phyloP scores from a whole-genome alignment of 768 basidiomycete species.

The Tulasnella sp. region DNA sequence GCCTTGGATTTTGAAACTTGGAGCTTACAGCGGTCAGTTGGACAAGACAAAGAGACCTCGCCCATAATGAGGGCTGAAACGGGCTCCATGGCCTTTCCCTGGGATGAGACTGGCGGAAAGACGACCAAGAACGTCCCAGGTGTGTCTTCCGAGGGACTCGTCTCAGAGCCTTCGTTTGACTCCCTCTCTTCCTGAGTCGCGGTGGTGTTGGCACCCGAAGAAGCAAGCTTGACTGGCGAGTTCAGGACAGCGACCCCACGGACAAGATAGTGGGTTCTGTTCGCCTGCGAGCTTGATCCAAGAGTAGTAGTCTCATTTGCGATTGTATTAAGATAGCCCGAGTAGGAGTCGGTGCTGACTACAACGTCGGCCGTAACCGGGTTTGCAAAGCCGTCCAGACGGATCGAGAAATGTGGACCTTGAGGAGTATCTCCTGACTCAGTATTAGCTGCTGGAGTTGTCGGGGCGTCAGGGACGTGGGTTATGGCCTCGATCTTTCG shows the following conservation, averaged over 20 bases:
- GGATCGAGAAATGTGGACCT: conserved; percentile 11
- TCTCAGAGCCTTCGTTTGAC: conserved; percentile 24
- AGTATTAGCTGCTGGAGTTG: background rate
- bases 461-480: background rate
- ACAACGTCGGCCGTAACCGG: conserved; percentile 21
- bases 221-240: conserved; percentile 32
- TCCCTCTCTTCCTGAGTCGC: background rate
- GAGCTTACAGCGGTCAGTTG: conserved; percentile 60
- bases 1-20: background rate
- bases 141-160: conserved; percentile 28
- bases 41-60: conserved; percentile 64
- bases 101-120: conserved; percentile 61
- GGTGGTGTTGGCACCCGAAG: conserved; percentile 4
- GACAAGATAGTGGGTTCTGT: conserved; percentile 40
- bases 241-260: conserved; percentile 48
- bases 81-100: conserved; percentile 29
- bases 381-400: conserved; percentile 20
- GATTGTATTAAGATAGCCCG: conserved; percentile 5
- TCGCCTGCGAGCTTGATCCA: conserved; percentile 28
- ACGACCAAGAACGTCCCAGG: conserved; percentile 63
- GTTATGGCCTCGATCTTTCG: conserved; percentile 21
- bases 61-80: conserved; percentile 63
- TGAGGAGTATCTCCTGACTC: conserved; percentile 7
- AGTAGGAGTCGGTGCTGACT: conserved; percentile 9
- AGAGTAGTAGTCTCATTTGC: background rate